Evolutionary conservation across 1,284 basidiomycete species (phyloP), one percentile per base, ranked within the genome.

Genomic region (Rhodofomes roseus): DNA sequence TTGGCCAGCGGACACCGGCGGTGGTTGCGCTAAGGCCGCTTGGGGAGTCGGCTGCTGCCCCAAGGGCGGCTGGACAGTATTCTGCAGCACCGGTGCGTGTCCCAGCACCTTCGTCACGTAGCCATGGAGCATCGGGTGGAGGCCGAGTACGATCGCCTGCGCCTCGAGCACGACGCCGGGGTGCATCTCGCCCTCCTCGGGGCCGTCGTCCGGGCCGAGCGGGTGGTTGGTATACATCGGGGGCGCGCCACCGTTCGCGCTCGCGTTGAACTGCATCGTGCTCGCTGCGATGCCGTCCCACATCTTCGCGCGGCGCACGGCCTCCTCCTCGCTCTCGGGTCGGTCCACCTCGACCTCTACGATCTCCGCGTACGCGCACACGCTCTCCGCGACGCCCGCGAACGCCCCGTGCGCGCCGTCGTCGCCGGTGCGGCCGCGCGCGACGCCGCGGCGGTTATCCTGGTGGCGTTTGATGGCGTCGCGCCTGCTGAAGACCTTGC

Each of bases 401-500:
- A 76, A 76, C 25, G 79, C 78, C 12, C 56, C 36, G 14, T 76
- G 76, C 25, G 79, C 78, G 11, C 56, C 36, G 14, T 63, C 60
- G 54, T 54, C 56, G 63, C 63, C 23, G n/a, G n/a, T n/a, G n/a
- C n/a, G n/a, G n/a, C n/a, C n/a, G n/a, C n/a, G n/a, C n/a, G n/a
- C n/a, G n/a, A n/a, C n/a, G 60, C 61, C 44, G 76, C 79, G 79
- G 46, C 77, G 79, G 55, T 78, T 79, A 65, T 85, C 84, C 69
- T 86, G 85, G 71, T 93, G 85, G 22, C 88, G 78, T 70, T 87
- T 88, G 68, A 90, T 86, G 7, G 89, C 90, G 69, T 92, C 90
- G 36, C 87, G 78, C 34, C 87, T 77, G 3, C 87, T 88, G 69
- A 92, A 92, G 27, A 86, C 74, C 71, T 89, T 89, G 41, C 79